Evolutionary conservation across 768 basidiomycete species (phyloP).

Genomic region (Termitomyces sp.): DNA sequence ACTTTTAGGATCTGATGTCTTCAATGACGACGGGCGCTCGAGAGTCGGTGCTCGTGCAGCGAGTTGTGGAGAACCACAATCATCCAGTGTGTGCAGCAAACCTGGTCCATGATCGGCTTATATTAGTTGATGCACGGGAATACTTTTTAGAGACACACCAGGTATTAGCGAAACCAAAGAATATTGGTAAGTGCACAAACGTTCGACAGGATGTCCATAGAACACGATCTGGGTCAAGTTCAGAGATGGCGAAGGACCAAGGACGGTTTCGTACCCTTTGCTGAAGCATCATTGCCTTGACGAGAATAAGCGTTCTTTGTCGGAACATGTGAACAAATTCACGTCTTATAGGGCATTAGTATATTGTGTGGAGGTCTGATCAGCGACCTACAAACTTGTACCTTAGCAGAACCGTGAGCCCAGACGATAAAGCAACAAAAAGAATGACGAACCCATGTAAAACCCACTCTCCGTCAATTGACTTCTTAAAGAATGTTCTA

Average conservation of each 20-base stretch:
- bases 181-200: conserved; percentile 95
- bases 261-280: conserved; percentile 57
- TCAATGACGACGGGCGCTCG: conserved; percentile 68
- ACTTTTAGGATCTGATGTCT: conserved; percentile 86
- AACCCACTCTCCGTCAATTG: conserved; percentile 90
- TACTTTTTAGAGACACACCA: conserved; percentile 37
- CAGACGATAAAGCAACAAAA: background rate
- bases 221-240: conserved; percentile 77
- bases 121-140: background rate
- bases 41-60: conserved; percentile 55
- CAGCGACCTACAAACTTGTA: conserved; percentile 54
- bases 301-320: conserved; percentile 85
- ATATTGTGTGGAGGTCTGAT: background rate
- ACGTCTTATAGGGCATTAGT: conserved; percentile 43
- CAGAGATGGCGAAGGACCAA: background rate
- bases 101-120: conserved; percentile 33
- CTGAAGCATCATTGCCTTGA: conserved; percentile 93
- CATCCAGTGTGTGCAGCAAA: conserved; percentile 82
- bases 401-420: conserved; percentile 34
- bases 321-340: conserved; percentile 93
- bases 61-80: conserved; percentile 86
- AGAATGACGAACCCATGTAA: conserved; percentile 75
- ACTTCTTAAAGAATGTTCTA: conserved; percentile 69
- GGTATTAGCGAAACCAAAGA: conserved; percentile 92
- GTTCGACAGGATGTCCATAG: conserved; percentile 94